Conservation (phyloP, 2,329 filamentous ascomycete genomes). For the Eurotiales sp. region DNA sequence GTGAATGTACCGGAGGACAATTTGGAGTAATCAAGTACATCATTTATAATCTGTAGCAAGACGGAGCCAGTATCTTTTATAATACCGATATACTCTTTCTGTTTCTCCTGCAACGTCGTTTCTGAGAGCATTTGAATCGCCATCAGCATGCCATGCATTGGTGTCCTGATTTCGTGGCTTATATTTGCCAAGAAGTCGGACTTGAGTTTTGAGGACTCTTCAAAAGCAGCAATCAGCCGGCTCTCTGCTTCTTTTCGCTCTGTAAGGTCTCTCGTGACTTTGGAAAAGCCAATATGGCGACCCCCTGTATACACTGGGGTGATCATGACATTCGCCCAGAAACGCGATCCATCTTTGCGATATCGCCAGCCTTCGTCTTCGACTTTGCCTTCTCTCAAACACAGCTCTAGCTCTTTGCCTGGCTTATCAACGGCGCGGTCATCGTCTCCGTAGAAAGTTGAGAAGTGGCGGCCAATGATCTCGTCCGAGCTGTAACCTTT, state of each 20-base stretch:
- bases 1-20: conserved; percentile 58
- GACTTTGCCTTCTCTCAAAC: conserved; percentile 52
- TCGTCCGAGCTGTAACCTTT: conserved; percentile 55
- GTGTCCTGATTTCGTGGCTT: conserved; percentile 62
- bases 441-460: conserved; percentile 53
- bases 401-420: conserved; percentile 49
- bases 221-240: conserved; percentile 55
- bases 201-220: conserved; percentile 61
- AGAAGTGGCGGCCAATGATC: conserved; percentile 58
- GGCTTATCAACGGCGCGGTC: conserved; percentile 51
- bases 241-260: conserved; percentile 54
- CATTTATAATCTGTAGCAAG: conserved; percentile 60
- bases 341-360: conserved; percentile 54
- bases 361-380: conserved; percentile 61
- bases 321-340: conserved; percentile 61
- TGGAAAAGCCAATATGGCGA: conserved; percentile 55
- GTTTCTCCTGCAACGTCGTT: conserved; percentile 50
- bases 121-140: conserved; percentile 57
- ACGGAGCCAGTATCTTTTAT: conserved; percentile 59
- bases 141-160: conserved; percentile 61
- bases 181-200: conserved; percentile 62
- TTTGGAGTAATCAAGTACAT: conserved; percentile 65
- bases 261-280: conserved; percentile 57
- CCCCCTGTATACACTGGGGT: conserved; percentile 53
- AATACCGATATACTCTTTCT: conserved; percentile 55